Base-by-base conservation (phyloP, 2,329 filamentous ascomycete species). In the Grosmannia serpens region DNA sequence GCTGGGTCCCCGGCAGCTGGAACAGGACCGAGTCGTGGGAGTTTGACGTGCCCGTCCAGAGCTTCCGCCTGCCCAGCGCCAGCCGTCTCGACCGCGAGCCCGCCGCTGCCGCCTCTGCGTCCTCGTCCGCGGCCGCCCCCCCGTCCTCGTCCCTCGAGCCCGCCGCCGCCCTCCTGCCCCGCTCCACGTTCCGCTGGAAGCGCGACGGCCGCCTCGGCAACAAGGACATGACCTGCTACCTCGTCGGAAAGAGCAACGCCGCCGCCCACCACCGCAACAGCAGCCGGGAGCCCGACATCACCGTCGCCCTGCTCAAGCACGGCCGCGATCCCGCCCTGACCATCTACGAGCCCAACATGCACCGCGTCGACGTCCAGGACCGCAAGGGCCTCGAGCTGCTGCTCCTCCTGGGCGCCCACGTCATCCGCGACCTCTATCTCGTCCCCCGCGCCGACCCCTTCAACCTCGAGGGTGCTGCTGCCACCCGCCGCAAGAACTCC, bases 281-380 rank as follows among this genome's bases (percentile, higher is more conserved):
- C 74, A 31, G 89, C 76, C 88, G 79, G 74, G 94, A 99, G 69
- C 92, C 94, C 0, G 94, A 97, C 71, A 97, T 97, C 65, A 91
- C 91, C 0, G 80, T 97, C n/a, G 91, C 90, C 2, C 81, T 97
- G 65, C 95, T 91, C 76, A 85, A 87, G 64, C 80, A 81, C 22
- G 77, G 86, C 29, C 73, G 76, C 53, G 88, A 91, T 65, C 75
- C 73, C 41, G 68, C 71, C 33, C 73, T 97, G 60, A 95, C 91
- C 2, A 80, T 99, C 49, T 96, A 97, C 74, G 89, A 99, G 71
- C 89, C 92, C 6, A 97, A 97, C 68, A 78, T 97, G 67, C 86
- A 87, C 61, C 81, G 94, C 8, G 87, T 97, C 13, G 91, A 97
- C 50, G 84, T 97, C 62, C 91, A 99, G 70, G 94, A 99, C 71